Evolutionary conservation across 2,329 filamentous ascomycete species (phyloP).

Genomic region (Fusarium sp.): DNA sequence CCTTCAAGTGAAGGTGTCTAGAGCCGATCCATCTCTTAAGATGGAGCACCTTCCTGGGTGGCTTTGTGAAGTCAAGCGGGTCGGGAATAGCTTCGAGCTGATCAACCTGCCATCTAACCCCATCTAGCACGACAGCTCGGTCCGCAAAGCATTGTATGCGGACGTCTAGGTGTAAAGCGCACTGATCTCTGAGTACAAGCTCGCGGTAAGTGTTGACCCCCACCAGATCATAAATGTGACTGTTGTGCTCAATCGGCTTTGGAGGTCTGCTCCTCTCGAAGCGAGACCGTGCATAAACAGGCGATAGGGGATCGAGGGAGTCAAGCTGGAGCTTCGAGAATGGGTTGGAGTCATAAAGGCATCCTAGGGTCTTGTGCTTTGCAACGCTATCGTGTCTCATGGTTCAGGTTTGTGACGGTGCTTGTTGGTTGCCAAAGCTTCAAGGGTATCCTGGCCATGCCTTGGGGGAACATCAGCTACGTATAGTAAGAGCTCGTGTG

Average conservation of each 20-base stretch:
- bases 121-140: not conserved
- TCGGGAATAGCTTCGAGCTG: not conserved
- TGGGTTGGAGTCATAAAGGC: fast-evolving
- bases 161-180: not conserved
- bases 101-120: not conserved
- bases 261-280: not conserved
- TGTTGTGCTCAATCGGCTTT: not conserved
- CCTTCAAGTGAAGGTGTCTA: fast-evolving
- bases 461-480: not conserved
- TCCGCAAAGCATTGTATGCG: conserved; percentile 2
- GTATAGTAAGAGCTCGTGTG: not conserved
- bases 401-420: fast-evolving
- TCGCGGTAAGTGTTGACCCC: not conserved
- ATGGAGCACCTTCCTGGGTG: not conserved
- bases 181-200: not conserved
- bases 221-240: not conserved
- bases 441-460: too few species aligned
- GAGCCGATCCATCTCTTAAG: not conserved
- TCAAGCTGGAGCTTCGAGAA: not conserved
- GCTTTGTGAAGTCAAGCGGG: not conserved
- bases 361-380: too few species aligned
- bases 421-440: too few species aligned
- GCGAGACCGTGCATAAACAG: not conserved
- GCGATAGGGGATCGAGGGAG: not conserved
- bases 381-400: not conserved